These are phyloP conservation scores for Eucalyptus lansdowneana DNA, from an alignment of 345 rosid species.

Conservation along the genomic window DNA sequence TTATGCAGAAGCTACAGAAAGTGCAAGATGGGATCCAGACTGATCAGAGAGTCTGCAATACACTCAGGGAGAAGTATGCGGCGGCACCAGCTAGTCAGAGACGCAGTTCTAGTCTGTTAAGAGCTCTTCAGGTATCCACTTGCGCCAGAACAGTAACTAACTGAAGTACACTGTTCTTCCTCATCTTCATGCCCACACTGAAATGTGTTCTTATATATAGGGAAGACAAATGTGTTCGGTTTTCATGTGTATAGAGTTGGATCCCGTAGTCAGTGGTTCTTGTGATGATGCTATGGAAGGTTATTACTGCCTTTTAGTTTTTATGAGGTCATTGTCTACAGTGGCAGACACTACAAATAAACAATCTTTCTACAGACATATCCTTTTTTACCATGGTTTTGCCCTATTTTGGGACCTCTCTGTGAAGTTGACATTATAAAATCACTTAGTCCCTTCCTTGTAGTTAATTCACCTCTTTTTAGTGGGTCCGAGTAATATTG, in stretches of 20 bases:
- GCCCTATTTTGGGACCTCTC: not conserved
- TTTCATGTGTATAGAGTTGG: not conserved
- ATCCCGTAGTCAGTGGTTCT: not conserved
- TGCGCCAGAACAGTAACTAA: not conserved
- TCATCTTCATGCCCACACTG: not conserved
- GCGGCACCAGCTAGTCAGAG: slow-evolving; percentile 61
- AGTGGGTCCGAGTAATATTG: not conserved
- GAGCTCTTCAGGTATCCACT: slow-evolving; percentile 52
- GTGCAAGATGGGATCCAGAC: slow-evolving; percentile 41
- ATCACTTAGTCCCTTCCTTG: not conserved
- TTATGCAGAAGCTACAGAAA: slow-evolving; percentile 63
- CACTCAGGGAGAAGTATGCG: slow-evolving; percentile 39
- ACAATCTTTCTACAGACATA: not conserved
- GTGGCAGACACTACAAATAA: not conserved
- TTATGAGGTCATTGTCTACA: not conserved
- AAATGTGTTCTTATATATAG: not conserved
- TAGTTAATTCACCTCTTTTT: not conserved
- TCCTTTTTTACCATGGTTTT: not conserved
- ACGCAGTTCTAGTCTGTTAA: slow-evolving; percentile 30
- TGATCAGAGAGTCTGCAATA: slow-evolving; percentile 47
- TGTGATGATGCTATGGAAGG: not conserved
- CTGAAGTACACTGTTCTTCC: not conserved
- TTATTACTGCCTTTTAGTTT: not conserved
- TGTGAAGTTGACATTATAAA: not conserved
- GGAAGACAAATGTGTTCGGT: not conserved